Evolutionary conservation across 192 early-diverging fungal species (phyloP), one percentile per base, ranked within the genome.

Genomic region (Dissophora globulifera): DNA sequence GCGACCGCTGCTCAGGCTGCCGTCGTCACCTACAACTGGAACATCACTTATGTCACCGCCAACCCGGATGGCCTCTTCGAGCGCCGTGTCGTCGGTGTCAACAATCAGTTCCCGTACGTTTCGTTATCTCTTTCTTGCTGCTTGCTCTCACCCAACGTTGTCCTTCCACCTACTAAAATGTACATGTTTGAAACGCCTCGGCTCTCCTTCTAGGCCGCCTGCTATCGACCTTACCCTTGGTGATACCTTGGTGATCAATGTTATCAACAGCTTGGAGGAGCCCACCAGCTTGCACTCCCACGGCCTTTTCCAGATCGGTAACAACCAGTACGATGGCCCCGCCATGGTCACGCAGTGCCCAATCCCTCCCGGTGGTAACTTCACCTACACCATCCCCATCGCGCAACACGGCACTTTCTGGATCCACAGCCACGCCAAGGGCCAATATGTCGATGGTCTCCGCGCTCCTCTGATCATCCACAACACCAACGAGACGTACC

Each of bases 361-460:
- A 2, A 94, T 95, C 62, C 89, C 92, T 8, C 69, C 84, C 0
- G 87, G 88, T 6, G 60, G 59, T 19, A 85, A 79, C 58, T 88
- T 91, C 72, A 92, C 91, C 0, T 95, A 95, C 68, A 82, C 79
- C 7, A 89, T 90, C 55, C 78, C 80, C 8, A 76, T 90, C 43
- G 62, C 67, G 50, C 93, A 96, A 59, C 84, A 84, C 19, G 95
- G 95, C 41, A 94, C 92, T 13, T 94, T 89, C 80, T 96, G 95
- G 95, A 86, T 90, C 55, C 93, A 95, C 63, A 78, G 86, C 43
- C 93, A 95, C 67, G 85, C 63, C 62, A 69, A 68, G 32, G 85
- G 82, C 11, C 91, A 94, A 78, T 95, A 95, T 78, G 88, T 92
- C 40, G 93, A 95, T 57, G 94, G 93, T 38, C 79, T 94, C 49